A percentile compares a stretch with the other conserved stretches of the same genome.
Evolutionary conservation across 345 rosid genomes (phyloP).

Genomic region (Microthlaspi erraticum): DNA sequence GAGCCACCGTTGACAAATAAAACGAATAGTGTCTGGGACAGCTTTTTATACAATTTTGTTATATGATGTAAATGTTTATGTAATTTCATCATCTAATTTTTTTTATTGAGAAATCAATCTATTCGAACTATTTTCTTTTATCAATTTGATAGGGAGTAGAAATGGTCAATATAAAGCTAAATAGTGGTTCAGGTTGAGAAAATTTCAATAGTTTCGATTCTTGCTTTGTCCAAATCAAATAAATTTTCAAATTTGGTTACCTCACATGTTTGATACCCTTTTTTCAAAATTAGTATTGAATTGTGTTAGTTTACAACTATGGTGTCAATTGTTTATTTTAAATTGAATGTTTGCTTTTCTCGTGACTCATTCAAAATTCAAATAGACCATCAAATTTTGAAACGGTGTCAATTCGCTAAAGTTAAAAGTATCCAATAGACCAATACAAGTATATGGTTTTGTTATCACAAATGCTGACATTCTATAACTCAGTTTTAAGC

Average conservation of each 20-base stretch:
- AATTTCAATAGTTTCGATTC: conserved; percentile 5
- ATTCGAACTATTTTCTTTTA: no score
- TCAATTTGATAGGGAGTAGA: neutral
- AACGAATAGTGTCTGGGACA: neutral
- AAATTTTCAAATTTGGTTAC: neutral
- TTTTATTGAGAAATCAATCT: no score
- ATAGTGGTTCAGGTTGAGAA: neutral
- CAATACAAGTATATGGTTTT: conserved; percentile 8
- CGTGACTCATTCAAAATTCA: no score
- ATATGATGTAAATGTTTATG: neutral
- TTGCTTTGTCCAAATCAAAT: neutral
- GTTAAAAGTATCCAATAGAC: no score
- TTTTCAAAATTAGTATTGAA: no score
- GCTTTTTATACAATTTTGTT: neutral
- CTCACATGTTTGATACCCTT: neutral
- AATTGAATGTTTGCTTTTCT: no score
- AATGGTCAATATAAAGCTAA: conserved; percentile 19
- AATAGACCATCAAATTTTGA: no score
- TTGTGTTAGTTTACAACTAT: no score
- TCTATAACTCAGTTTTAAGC: conserved; percentile 38
- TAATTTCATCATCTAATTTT: neutral
- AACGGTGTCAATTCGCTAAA: no score
- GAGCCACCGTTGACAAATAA: conserved; percentile 30
- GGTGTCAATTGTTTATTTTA: no score
- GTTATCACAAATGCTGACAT: conserved; percentile 26